Evolutionary conservation across 768 basidiomycete species (phyloP).

Genomic region (Omphalotus guepiniiformis): DNA sequence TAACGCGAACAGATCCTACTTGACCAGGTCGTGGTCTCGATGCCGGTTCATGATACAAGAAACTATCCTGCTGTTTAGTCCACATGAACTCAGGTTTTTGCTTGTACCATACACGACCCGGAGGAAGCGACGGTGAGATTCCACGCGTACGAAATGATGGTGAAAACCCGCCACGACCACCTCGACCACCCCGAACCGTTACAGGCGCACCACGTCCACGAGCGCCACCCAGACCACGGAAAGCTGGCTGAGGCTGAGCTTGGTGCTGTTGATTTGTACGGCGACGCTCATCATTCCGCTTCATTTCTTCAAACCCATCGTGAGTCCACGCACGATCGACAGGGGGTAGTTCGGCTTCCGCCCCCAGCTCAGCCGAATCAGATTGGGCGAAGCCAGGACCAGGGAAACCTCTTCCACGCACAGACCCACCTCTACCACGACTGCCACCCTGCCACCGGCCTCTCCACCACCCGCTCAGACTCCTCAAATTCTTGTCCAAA

Average conservation of each 20-base stretch:
- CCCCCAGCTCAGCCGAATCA: constrained; percentile 11
- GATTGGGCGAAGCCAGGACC: constrained; percentile 17
- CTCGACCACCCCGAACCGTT: constrained; percentile 41
- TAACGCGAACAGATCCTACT: constrained; percentile 54
- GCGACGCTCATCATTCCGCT: constrained; percentile 62
- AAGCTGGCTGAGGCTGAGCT: constrained; percentile 24
- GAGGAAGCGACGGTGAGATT: constrained; percentile 23
- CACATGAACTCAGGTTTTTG: constrained; percentile 78
- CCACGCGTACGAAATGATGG: constrained; percentile 27
- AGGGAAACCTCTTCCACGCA: constrained; percentile 37
- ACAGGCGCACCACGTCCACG: constrained; percentile 45
- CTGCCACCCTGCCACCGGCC: constrained; percentile 72
- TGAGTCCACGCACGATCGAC: constrained; percentile 77
- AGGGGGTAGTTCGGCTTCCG: constrained; percentile 37
- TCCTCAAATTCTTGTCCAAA: constrained; percentile 76
- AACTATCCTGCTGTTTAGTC: constrained; percentile 80
- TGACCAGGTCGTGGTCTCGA: constrained; percentile 57
- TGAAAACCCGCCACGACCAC: constrained; percentile 41
- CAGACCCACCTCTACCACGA: constrained; percentile 48
- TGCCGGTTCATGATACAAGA: constrained; percentile 60
- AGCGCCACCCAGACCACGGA: constrained; percentile 32
- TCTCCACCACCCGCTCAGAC: constrained; percentile 86
- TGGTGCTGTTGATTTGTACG: constrained; percentile 24
- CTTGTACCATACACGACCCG: constrained; percentile 59
- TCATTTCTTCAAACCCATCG: constrained; percentile 88